Evolutionary conservation across 208 protist genomes (phyloP).

Genomic region (Leishmania tropica): DNA sequence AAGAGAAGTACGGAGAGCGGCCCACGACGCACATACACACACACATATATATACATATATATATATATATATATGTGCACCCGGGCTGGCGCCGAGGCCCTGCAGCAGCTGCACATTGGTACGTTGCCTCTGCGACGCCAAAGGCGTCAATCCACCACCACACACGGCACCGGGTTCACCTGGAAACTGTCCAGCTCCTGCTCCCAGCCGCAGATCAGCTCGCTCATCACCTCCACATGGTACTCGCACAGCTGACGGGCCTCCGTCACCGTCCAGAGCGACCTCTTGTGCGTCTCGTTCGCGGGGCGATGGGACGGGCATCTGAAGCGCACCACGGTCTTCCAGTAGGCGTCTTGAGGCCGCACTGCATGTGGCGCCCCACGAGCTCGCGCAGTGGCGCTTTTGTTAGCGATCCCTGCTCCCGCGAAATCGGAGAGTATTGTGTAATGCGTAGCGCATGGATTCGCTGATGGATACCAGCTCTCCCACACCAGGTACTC

Average conservation of each 20-base stretch:
- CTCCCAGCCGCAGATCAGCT: slow-evolving; percentile 79
- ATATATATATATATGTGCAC: neutral
- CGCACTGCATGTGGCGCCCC: neutral
- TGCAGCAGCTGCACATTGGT: neutral
- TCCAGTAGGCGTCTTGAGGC: slow-evolving; percentile 48
- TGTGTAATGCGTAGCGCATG: slow-evolving; percentile 37
- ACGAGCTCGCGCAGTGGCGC: neutral
- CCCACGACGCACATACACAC: neutral
- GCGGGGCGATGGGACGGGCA: slow-evolving; percentile 27
- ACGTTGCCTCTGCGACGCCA: neutral
- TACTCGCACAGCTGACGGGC: slow-evolving; percentile 66
- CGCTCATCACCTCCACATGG: slow-evolving; percentile 56
- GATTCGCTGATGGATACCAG: slow-evolving; percentile 53
- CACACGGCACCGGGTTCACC: slow-evolving; percentile 82
- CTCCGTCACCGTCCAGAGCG: slow-evolving; percentile 68
- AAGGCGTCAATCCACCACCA: slow-evolving; percentile 37
- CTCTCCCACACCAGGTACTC: slow-evolving; percentile 70
- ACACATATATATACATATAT: neutral
- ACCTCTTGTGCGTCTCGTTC: neutral
- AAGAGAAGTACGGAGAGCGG: neutral
- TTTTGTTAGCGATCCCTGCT: neutral
- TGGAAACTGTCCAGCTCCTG: slow-evolving; percentile 59
- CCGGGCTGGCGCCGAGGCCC: neutral
- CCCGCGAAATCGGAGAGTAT: slow-evolving; percentile 4
- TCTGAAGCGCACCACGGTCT: slow-evolving; percentile 69